These are phyloP conservation scores for Ettlia oleoabundans DNA, from an alignment of 139 green algal species.

Conservation along the genomic window DNA sequence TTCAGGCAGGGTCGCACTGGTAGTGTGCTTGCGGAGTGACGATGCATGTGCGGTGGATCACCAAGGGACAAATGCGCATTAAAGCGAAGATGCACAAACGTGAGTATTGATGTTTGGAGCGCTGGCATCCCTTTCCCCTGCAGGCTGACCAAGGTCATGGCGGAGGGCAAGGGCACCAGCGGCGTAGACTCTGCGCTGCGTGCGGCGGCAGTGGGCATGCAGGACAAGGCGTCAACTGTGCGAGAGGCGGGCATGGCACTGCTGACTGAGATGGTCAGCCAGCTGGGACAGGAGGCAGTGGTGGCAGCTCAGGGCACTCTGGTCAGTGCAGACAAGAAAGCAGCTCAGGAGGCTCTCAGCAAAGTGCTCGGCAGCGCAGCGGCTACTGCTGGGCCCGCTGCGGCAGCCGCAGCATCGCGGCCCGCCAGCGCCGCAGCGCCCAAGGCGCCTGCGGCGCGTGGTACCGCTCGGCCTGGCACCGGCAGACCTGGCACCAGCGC, in stretches of 20 bases:
- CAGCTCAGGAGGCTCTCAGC: slow-evolving; percentile 22
- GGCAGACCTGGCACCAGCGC: neutral
- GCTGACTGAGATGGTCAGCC: slow-evolving; percentile 36
- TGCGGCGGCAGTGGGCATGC: slow-evolving; percentile 46
- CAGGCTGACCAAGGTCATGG: slow-evolving; percentile 15
- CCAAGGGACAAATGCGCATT: too few species aligned
- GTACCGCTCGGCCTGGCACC: neutral
- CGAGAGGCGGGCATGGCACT: slow-evolving; percentile 70
- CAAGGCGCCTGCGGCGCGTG: neutral
- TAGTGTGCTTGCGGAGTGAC: too few species aligned
- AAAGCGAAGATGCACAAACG: neutral
- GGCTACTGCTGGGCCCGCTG: neutral
- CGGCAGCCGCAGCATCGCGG: neutral
- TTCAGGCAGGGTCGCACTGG: too few species aligned
- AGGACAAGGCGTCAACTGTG: slow-evolving; percentile 81
- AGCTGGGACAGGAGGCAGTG: slow-evolving; percentile 19
- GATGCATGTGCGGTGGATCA: neutral
- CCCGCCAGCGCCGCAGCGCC: slow-evolving; percentile 3
- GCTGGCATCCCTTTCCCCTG: too few species aligned
- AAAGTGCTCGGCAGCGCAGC: slow-evolving; percentile 27
- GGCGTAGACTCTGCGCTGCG: slow-evolving; percentile 46
- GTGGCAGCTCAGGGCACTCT: neutral
- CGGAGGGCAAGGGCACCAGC: slow-evolving; percentile 21
- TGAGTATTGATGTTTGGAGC: neutral
- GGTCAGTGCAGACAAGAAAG: neutral